Percentiles rank a stretch among this genome's conserved stretches.
These are phyloP conservation scores for Blastobotrys americana DNA, from an alignment of 805 yeast genomes.

Conservation along the genomic window DNA sequence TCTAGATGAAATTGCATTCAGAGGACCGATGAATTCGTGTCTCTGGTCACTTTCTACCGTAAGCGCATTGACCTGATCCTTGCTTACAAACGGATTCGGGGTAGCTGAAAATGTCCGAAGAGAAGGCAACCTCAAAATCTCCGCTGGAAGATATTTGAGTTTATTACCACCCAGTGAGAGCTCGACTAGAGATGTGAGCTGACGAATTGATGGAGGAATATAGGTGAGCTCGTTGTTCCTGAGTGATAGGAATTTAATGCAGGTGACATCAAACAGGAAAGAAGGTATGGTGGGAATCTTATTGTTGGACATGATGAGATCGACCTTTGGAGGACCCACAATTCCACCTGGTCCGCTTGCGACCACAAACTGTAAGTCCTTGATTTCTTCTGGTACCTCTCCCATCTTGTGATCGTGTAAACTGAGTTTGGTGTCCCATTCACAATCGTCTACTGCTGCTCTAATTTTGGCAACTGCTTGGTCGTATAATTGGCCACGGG, in stretches of 20 bases:
- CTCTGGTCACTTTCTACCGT: not conserved
- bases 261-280: slow-evolving; percentile 27
- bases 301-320: slow-evolving; percentile 29
- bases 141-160: slow-evolving; percentile 31
- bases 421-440: slow-evolving; percentile 7
- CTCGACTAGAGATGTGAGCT: slow-evolving; percentile 27
- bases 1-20: not conserved
- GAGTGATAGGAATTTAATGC: slow-evolving; percentile 31
- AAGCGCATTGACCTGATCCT: slow-evolving; percentile 2
- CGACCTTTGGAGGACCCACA: slow-evolving; percentile 23
- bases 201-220: slow-evolving; percentile 30
- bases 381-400: slow-evolving; percentile 30
- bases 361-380: slow-evolving; percentile 29
- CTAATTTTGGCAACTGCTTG: not conserved
- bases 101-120: slow-evolving; percentile 28
- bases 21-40: slow-evolving; percentile 1
- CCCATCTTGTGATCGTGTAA: slow-evolving; percentile 22
- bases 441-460: not conserved
- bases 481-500: not conserved
- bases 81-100: slow-evolving; percentile 31
- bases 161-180: slow-evolving; percentile 32
- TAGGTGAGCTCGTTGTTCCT: slow-evolving; percentile 28
- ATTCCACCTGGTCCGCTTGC: slow-evolving; percentile 12
- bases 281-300: slow-evolving; percentile 23
- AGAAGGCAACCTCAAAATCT: slow-evolving; percentile 25